A percentile compares a stretch with the other conserved stretches of the same genome.
phyloP scores from a whole-genome alignment of 768 basidiomycete species.

The Russula brevipes region DNA sequence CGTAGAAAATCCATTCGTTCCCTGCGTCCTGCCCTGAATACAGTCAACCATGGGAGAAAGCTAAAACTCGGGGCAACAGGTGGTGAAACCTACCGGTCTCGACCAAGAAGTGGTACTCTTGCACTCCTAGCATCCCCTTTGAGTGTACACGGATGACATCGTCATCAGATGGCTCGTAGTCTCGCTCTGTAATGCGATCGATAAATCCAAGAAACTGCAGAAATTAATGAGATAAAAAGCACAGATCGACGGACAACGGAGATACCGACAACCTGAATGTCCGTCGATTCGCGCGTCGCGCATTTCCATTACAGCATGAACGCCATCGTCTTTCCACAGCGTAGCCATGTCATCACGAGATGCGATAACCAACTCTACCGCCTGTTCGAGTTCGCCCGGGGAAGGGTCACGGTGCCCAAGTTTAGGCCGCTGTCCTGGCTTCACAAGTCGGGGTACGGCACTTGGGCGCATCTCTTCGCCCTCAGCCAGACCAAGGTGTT shows the following conservation, averaged over 20 bases:
- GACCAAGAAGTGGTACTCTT: constrained; percentile 63
- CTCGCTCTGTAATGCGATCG: background rate
- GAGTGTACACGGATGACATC: constrained; percentile 74
- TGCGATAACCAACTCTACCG: constrained; percentile 50
- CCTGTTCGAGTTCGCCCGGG: constrained; percentile 38
- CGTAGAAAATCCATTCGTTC: constrained; percentile 74
- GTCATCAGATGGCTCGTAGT: constrained; percentile 52
- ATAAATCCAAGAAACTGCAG: constrained; percentile 4
- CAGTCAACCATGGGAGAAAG: background rate
- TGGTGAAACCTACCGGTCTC: constrained; percentile 47
- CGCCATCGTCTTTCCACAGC: constrained; percentile 60
- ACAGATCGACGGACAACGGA: constrained; percentile 13
- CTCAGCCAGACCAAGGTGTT: background rate
- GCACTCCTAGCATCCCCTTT: constrained; percentile 61
- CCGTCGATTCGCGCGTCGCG: constrained; percentile 53
- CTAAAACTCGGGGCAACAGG: background rate
- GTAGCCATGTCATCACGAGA: constrained; percentile 61
- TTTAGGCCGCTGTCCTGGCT: background rate
- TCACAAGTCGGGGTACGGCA: constrained; percentile 23
- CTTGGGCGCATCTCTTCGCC: constrained; percentile 22
- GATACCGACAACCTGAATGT: constrained; percentile 59
- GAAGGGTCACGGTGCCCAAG: no score
- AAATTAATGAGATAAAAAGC: background rate
- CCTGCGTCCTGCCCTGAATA: constrained; percentile 23
- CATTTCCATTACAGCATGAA: constrained; percentile 53